Evolutionary conservation across 352 stramenopile genomes (phyloP).

Genomic region (Phytophthora citrophthora): DNA sequence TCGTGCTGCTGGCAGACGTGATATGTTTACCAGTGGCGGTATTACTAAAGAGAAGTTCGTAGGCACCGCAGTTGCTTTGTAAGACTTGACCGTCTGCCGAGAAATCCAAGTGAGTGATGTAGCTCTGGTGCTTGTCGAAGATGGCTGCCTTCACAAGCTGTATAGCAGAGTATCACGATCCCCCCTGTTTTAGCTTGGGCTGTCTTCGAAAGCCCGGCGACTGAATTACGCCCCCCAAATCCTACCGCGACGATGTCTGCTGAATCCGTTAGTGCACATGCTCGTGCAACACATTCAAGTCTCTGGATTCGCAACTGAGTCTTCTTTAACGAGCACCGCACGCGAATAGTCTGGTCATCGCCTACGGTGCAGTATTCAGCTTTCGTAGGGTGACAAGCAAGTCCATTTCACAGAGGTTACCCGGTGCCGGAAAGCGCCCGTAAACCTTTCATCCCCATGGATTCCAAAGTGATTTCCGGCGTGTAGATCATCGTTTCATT

Average conservation of each 20-base stretch:
- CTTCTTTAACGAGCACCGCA: slow-evolving; percentile 79
- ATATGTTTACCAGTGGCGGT: slow-evolving; percentile 85
- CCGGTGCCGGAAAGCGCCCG: too few relatives aligned
- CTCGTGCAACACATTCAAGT: slow-evolving; percentile 61
- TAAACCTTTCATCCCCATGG: too few relatives aligned
- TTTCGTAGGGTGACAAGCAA: slow-evolving; percentile 74
- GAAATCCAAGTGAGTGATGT: slow-evolving; percentile 90
- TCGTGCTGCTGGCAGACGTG: slow-evolving; percentile 84
- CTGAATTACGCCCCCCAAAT: slow-evolving; percentile 58
- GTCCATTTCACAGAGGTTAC: slow-evolving; percentile 18
- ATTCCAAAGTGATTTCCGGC: neutral
- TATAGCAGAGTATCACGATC: slow-evolving; percentile 67
- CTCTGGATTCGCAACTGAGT: slow-evolving; percentile 41
- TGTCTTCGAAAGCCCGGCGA: slow-evolving; percentile 25
- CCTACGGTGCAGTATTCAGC: slow-evolving; percentile 78
- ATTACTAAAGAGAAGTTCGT: slow-evolving; percentile 93
- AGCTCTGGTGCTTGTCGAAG: slow-evolving; percentile 85
- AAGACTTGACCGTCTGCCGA: slow-evolving; percentile 61
- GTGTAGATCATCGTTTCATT: slow-evolving; percentile 5
- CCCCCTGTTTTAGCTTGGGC: slow-evolving; percentile 62
- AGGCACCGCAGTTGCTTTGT: slow-evolving; percentile 82
- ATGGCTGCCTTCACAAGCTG: slow-evolving; percentile 51
- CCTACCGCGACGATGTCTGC: slow-evolving; percentile 65
- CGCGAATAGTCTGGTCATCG: slow-evolving; percentile 80
- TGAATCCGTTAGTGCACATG: slow-evolving; percentile 57